Conservation (phyloP, 176 grass and related monocot species). For the Triticum monococcum region DNA sequence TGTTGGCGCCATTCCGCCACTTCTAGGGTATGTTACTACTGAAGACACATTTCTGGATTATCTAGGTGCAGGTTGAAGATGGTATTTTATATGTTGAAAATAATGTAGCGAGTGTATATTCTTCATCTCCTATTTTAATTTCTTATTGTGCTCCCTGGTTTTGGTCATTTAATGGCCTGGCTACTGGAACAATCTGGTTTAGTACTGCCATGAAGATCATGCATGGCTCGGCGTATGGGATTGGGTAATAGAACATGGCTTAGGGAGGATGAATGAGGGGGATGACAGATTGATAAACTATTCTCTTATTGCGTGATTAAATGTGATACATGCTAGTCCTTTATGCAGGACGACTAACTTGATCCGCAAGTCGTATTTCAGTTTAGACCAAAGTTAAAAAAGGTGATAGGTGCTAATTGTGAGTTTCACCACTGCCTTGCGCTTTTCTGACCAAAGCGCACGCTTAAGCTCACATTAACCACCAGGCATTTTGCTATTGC, state of each 20-base stretch:
- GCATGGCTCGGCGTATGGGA: neutral
- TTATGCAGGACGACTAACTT: neutral
- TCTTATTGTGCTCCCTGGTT: neutral
- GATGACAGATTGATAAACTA: neutral
- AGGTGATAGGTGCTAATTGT: too few relatives aligned
- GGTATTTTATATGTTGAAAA: neutral
- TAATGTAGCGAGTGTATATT: conserved; percentile 8
- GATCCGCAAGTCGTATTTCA: neutral
- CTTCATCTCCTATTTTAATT: conserved; percentile 13
- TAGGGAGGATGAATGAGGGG: neutral
- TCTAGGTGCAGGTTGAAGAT: conserved; percentile 22
- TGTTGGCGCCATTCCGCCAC: conserved; percentile 96
- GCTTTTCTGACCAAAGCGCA: too few relatives aligned
- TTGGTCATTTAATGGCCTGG: neutral
- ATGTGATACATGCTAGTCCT: too few relatives aligned
- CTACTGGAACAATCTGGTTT: neutral
- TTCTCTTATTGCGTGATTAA: too few relatives aligned
- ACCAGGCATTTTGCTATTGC: too few relatives aligned
- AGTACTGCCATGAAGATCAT: neutral
- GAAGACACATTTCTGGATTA: neutral
- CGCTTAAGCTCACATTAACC: too few relatives aligned
- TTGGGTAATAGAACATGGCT: neutral
- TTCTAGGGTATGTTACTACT: conserved; percentile 72
- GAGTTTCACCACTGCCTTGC: too few relatives aligned
- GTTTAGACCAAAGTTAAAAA: too few relatives aligned